phyloP scores from a whole-genome alignment of 495 filamentous ascomycete genomes.

The Mycothermus thermophilus region DNA sequence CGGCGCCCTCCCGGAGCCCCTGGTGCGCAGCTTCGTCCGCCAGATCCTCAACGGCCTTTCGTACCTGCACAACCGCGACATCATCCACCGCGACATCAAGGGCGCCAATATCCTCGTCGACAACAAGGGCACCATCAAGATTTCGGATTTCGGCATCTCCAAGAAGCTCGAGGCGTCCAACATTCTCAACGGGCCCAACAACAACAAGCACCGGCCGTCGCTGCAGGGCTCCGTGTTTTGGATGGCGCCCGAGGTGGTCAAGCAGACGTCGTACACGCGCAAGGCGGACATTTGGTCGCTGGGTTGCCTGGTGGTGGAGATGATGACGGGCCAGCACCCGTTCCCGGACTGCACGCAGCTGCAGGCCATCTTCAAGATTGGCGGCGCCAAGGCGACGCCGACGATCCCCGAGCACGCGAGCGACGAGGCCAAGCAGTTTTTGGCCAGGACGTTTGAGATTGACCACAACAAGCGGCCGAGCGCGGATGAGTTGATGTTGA shows the following conservation, averaged over 20 bases:
- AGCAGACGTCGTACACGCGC: conserved; percentile 91
- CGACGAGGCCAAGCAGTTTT: conserved; percentile 71
- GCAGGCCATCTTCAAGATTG: conserved; percentile 98
- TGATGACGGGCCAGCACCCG: conserved; percentile 94
- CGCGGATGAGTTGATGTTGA: conserved; percentile 75
- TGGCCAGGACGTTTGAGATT: conserved; percentile 83
- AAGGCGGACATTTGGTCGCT: conserved; percentile 99
- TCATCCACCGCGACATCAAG: conserved; percentile 98
- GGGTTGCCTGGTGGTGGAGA: conserved; percentile 93
- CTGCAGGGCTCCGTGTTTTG: conserved; percentile 97
- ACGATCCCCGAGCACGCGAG: conserved; percentile 81
- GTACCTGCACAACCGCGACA: conserved; percentile 87
- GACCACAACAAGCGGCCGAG: conserved; percentile 84
- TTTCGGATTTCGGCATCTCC: conserved; percentile 97
- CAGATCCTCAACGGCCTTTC: conserved; percentile 92
- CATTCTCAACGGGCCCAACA: conserved; percentile 42
- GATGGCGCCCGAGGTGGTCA: conserved; percentile 99
- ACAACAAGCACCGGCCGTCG: conserved; percentile 74
- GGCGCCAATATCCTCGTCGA: conserved; percentile 97
- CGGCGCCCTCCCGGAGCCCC: conserved; percentile 80
- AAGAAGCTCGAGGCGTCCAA: conserved; percentile 47
- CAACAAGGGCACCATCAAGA: conserved; percentile 98
- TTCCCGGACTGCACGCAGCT: conserved; percentile 96
- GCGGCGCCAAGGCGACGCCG: conserved; percentile 69
- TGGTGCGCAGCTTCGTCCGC: conserved; percentile 92